Evolutionary conservation across 768 basidiomycete genomes (phyloP), one percentile per base, ranked within the genome.

Genomic region (Podaxis sp.): DNA sequence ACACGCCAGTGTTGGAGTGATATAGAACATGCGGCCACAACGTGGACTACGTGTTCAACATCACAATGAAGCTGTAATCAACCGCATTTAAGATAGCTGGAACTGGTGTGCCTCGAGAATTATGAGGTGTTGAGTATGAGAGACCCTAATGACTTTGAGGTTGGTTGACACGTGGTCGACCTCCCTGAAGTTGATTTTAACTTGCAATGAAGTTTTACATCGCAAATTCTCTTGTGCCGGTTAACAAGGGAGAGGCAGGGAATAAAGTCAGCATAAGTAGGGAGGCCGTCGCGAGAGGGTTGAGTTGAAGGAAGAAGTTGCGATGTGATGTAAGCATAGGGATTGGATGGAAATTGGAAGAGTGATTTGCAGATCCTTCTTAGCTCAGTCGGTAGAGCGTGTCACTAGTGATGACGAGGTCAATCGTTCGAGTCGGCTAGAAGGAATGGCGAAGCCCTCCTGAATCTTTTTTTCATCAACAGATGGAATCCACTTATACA

Each of bases 371-470:
- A 37, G n/a, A 50, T 80, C 61, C 64, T 61, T 63, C 61, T 65
- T 61, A 63, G 64, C 64, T 63, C 62, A 59, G 64, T 61, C 56
- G 62, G 56, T 84, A 84, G 83, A 84, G 82, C 83, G 83, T 82
- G 80, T 84, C 82, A 84, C 82, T 85, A 82, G 78, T 83, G 82
- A 83, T 84, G 82, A 82, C 81, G 81, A 83, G 82, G 81, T 84
- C 82, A 82, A 81, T 83, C 80, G 83, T 83, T 83, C 82, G 63
- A 84, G 72, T 81, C 82, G 82, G 82, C 82, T 80, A 72, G 67
- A 66, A 62, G 67, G 67, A 67, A 77, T 42, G 47, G 2, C 10
- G 28, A 37, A 32, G 10, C 16, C 10, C 18, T 23, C 7, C 28
- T 32, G 7, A 32, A 6, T 32, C 32, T 32, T 32, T 32, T 32